Evolutionary conservation across 495 filamentous ascomycete genomes (phyloP).

Genomic region (Aspergillus diversus): DNA sequence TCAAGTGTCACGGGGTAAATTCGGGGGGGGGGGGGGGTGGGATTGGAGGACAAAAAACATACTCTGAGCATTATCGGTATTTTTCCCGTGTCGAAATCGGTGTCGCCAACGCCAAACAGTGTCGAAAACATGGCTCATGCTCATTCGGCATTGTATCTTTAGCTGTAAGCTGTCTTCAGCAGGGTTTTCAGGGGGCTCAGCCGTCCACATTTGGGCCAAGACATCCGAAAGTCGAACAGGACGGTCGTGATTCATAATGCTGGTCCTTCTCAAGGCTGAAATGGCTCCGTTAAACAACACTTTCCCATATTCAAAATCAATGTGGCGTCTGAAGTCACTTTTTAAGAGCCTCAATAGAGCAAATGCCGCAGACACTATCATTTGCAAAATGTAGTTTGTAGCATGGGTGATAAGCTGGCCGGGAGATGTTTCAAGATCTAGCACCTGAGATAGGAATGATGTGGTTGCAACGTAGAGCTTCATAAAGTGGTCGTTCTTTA

Average conservation of each 20-base stretch:
- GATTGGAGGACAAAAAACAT: slow-evolving; percentile 5
- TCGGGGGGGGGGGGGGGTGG: too few species aligned
- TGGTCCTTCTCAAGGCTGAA: slow-evolving; percentile 73
- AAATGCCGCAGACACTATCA: slow-evolving; percentile 88
- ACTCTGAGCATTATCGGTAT: slow-evolving; percentile 47
- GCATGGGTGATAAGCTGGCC: slow-evolving; percentile 67
- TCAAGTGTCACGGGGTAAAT: background rate
- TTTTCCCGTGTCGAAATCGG: slow-evolving; percentile 46
- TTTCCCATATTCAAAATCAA: slow-evolving; percentile 75
- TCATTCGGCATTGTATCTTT: slow-evolving; percentile 53
- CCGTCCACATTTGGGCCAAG: slow-evolving; percentile 55
- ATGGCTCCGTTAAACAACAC: slow-evolving; percentile 78
- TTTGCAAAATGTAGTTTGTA: slow-evolving; percentile 89
- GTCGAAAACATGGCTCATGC: slow-evolving; percentile 56
- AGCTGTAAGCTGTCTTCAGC: slow-evolving; percentile 47
- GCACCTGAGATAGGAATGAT: slow-evolving; percentile 48
- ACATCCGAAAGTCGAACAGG: slow-evolving; percentile 59
- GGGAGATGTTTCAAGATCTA: slow-evolving; percentile 51
- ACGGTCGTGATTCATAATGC: slow-evolving; percentile 83
- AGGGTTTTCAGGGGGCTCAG: slow-evolving; percentile 34
- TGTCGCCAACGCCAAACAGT: slow-evolving; percentile 55
- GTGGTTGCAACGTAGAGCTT: slow-evolving; percentile 66
- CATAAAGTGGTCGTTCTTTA: slow-evolving; percentile 72
- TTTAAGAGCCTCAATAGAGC: slow-evolving; percentile 84
- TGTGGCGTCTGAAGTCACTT: slow-evolving; percentile 70